Evolutionary conservation across 2,329 filamentous ascomycete species (phyloP).

Genomic region (Lasiodiplodia theobromae): DNA sequence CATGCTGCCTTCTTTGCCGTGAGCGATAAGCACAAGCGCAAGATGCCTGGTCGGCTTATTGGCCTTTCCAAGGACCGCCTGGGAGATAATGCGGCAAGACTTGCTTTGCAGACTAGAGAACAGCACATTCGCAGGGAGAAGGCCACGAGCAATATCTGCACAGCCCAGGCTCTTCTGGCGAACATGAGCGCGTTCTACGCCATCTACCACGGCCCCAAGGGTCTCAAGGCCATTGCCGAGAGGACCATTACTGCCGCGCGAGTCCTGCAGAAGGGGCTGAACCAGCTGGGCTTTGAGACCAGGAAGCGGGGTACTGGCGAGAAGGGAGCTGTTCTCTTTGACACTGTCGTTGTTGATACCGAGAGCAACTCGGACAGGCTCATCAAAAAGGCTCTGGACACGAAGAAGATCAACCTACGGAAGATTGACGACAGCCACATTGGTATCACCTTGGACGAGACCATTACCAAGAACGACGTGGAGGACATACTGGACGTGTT

Average conservation of each 20-base stretch:
- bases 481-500: constrained; percentile 66
- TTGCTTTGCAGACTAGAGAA: constrained; percentile 90
- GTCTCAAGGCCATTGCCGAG: constrained; percentile 83
- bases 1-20: constrained; percentile 97
- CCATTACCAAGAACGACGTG: constrained; percentile 64
- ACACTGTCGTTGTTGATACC: constrained; percentile 74
- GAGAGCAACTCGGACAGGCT: constrained; percentile 60
- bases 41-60: constrained; percentile 89
- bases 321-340: constrained; percentile 71
- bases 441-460: constrained; percentile 82
- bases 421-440: constrained; percentile 66
- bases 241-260: constrained; percentile 75
- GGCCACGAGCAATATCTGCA: constrained; percentile 97
- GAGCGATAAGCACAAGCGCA: constrained; percentile 88
- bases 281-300: constrained; percentile 69
- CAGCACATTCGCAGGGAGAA: constrained; percentile 97
- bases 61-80: constrained; percentile 91
- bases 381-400: constrained; percentile 59
- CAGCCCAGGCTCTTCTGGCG: constrained; percentile 88
- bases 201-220: constrained; percentile 87
- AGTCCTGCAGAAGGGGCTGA: constrained; percentile 70
- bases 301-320: constrained; percentile 63
- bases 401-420: constrained; percentile 68
- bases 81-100: constrained; percentile 79
- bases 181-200: constrained; percentile 98